Conservation (phyloP, 2,329 filamentous ascomycete species). For the Fusarium sp. region DNA sequence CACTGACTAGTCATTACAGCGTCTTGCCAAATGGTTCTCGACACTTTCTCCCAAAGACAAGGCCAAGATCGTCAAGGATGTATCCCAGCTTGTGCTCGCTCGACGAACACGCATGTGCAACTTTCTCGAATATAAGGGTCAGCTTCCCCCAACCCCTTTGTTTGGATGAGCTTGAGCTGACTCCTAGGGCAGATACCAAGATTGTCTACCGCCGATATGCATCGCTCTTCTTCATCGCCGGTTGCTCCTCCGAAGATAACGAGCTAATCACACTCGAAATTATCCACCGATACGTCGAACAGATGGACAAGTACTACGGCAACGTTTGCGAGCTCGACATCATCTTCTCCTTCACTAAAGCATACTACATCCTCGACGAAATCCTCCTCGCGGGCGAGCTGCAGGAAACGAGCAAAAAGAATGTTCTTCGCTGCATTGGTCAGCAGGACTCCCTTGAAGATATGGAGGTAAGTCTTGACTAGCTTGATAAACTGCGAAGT, state of each 20-base stretch:
- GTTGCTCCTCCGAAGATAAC: slow-evolving; percentile 96
- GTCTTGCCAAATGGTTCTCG: slow-evolving; percentile 99
- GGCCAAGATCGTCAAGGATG: slow-evolving; percentile 99
- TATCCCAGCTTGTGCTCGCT: slow-evolving; percentile 95
- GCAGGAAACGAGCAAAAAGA: slow-evolving; percentile 99
- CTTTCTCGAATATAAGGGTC: slow-evolving; percentile 99
- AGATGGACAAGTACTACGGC: slow-evolving; percentile 99
- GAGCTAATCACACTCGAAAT: slow-evolving; percentile 98
- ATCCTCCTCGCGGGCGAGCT: slow-evolving; percentile 94
- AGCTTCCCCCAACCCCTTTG: slow-evolving; percentile 30
- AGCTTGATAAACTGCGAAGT: slow-evolving; percentile 30
- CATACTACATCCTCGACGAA: slow-evolving; percentile 99
- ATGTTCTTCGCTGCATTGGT: slow-evolving; percentile 92
- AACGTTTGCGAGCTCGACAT: slow-evolving; percentile 99
- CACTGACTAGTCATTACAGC: slow-evolving; percentile 64
- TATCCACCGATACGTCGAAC: slow-evolving; percentile 98
- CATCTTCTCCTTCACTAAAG: slow-evolving; percentile 99
- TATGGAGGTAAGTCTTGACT: slow-evolving; percentile 86
- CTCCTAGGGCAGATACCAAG: slow-evolving; percentile 79
- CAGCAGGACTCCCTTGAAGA: slow-evolving; percentile 98
- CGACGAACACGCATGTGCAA: slow-evolving; percentile 99
- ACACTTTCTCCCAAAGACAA: slow-evolving; percentile 98
- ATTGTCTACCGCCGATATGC: slow-evolving; percentile 99
- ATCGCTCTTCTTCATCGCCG: slow-evolving; percentile 98
- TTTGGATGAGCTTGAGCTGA: slow-evolving; percentile 17